Base-by-base conservation (phyloP, 163 green algal species). In the Volvox carteri region DNA sequence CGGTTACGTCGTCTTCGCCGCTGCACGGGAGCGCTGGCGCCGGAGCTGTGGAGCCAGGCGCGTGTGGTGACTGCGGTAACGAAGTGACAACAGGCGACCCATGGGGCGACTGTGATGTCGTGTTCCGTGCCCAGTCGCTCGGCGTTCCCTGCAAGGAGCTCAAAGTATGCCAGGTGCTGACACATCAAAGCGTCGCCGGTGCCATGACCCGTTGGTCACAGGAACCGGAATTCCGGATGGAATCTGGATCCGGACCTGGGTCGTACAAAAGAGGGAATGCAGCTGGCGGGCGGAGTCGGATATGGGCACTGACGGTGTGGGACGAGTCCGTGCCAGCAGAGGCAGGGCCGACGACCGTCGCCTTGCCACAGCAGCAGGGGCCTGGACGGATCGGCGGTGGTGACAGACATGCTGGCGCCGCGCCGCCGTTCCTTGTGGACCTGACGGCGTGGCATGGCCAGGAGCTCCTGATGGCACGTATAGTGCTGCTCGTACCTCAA, bases 401-500 rank as follows among this genome's bases (percentile, higher is more conserved):
- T 37, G 1, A 33, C 30, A 9, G 28, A 33, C 33, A 2, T 25
- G 33, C 33, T 33, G 52, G 44, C 9, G 21, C 1, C 73, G 33
- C 33, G 21, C 21, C 14, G n/a, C 56, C 78, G 23, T 50, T 21
- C 12, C 62, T 87, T 46, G 65, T 80, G 11, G 81, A 87, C 67
- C 33, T 87, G 33, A 73, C 33, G 44, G 41, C 56, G 23, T 87
- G 81, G 81, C 48, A 35, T 33, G 81, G 81, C 23, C 2, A 56
- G 14, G 81, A 87, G 33, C 81, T 87, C 18, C 67, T 87, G 9
- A 46, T 65, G 11, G 46, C 81, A 3, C 25, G 81, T 8, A 35
- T 70, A 46, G 35, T 80, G 46, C 67, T 87, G 46, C 67, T 87
- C 12, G 46, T 87, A 28, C 81, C 81, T 39, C n/a, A 12, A 65